These are phyloP conservation scores for Candida manassasensis DNA, from an alignment of 805 yeast species.

Conservation along the genomic window DNA sequence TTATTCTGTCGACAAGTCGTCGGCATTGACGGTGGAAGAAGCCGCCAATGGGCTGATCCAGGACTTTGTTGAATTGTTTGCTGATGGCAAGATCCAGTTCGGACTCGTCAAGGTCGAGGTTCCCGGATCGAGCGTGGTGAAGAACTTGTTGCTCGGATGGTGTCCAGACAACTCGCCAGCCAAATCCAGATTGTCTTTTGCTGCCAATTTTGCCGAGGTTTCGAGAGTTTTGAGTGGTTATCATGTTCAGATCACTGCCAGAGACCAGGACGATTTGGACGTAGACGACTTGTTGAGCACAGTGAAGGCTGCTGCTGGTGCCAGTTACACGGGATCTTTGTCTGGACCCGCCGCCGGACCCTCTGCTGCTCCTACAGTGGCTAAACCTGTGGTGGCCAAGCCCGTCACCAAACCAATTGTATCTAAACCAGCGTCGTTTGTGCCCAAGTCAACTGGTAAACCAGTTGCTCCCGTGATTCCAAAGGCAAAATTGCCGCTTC, in stretches of 20 bases:
- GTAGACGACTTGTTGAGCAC: conserved; percentile 69
- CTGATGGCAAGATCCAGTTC: conserved; percentile 83
- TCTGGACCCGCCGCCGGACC: conserved; percentile 13
- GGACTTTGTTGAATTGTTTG: conserved; percentile 77
- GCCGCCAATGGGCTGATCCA: conserved; percentile 62
- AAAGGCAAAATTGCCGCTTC: conserved; percentile 28
- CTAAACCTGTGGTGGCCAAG: conserved; percentile 23
- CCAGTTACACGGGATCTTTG: conserved; percentile 73
- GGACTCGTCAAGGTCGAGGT: conserved; percentile 86
- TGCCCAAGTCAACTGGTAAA: conserved; percentile 36
- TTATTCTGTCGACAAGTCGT: conserved; percentile 64
- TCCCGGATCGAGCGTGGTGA: conserved; percentile 86
- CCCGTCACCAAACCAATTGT: conserved; percentile 24
- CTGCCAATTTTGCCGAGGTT: conserved; percentile 71
- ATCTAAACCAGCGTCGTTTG: conserved; percentile 23
- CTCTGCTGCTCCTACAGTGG: conserved; percentile 14
- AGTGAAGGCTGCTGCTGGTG: conserved; percentile 90
- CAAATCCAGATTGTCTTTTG: conserved; percentile 71
- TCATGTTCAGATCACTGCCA: conserved; percentile 95
- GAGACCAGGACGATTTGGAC: conserved; percentile 86
- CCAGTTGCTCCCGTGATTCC: conserved; percentile 32
- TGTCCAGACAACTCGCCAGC: conserved; percentile 93
- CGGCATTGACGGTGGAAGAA: conserved; percentile 43
- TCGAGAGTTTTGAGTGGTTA: conserved; percentile 71
- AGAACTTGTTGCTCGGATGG: conserved; percentile 87